Evolutionary conservation across 441 rosid species (phyloP).

Genomic region (Geranium incanum): DNA sequence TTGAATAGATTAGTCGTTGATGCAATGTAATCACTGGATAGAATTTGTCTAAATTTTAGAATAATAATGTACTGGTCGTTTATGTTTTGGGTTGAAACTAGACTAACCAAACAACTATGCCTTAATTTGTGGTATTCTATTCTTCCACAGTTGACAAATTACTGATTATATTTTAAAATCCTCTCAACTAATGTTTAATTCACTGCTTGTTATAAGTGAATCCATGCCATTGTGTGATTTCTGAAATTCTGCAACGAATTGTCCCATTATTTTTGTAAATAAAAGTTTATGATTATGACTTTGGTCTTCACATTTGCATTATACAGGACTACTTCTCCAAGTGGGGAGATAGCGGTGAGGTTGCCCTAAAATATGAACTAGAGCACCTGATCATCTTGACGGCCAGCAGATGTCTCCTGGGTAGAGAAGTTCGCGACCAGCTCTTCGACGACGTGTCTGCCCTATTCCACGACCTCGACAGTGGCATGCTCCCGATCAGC

Average conservation of each 20-base stretch:
- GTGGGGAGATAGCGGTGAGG: slow-evolving; percentile 95
- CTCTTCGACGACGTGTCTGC: slow-evolving; percentile 93
- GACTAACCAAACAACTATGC: background rate
- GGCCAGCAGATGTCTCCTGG: slow-evolving; percentile 94
- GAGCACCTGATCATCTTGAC: slow-evolving; percentile 96
- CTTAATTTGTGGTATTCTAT: background rate
- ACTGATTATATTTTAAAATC: no score
- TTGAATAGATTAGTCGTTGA: background rate
- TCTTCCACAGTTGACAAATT: background rate
- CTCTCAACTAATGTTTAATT: no score
- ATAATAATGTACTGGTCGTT: background rate
- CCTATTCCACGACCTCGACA: slow-evolving; percentile 93
- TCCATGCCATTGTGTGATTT: background rate
- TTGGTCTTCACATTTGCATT: slow-evolving; percentile 18
- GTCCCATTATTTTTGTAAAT: background rate
- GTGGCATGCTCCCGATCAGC: slow-evolving; percentile 96
- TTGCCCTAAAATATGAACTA: slow-evolving; percentile 79
- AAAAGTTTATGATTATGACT: background rate
- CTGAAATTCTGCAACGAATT: background rate
- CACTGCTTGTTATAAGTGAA: no score
- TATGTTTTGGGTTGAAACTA: background rate
- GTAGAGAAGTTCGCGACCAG: slow-evolving; percentile 90
- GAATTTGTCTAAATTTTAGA: background rate
- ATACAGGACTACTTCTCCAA: slow-evolving; percentile 80
- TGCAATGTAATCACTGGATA: background rate